Evolutionary conservation across 2,329 filamentous ascomycete species (phyloP).

Genomic region (Podosphaera xanthii): DNA sequence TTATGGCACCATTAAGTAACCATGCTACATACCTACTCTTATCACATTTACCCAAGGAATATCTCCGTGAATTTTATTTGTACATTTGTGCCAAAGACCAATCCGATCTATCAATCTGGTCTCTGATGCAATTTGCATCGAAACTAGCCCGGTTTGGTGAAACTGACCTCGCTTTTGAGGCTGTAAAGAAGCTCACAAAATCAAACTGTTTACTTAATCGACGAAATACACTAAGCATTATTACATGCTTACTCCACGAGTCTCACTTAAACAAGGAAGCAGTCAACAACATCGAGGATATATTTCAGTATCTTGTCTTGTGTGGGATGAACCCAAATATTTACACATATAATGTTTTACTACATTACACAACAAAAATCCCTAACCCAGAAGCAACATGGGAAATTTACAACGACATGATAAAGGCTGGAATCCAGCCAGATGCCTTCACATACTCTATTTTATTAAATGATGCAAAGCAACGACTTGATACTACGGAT

Average conservation of each 20-base stretch:
- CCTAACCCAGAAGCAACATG: conserved; percentile 38
- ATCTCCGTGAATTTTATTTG: conserved; percentile 8
- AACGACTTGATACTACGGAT: conserved; percentile 17
- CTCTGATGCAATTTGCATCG: conserved; percentile 12
- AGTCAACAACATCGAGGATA: conserved; percentile 25
- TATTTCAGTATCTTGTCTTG: conserved; percentile 32
- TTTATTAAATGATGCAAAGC: conserved; percentile 48
- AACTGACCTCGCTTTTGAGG: conserved; percentile 19
- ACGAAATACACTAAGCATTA: conserved; percentile 27
- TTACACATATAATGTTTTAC: conserved; percentile 39
- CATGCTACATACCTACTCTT: conserved; percentile 9
- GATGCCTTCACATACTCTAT: conserved; percentile 45
- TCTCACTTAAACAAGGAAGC: conserved; percentile 17
- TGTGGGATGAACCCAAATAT: conserved; percentile 40
- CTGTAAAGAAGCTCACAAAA: conserved; percentile 20
- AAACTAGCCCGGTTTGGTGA: conserved; percentile 19
- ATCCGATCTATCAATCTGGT: conserved; percentile 3
- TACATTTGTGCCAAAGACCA: conserved; percentile 4
- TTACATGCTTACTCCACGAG: conserved; percentile 32
- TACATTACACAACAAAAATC: conserved; percentile 48
- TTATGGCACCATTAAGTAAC: conserved; percentile 3
- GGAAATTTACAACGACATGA: conserved; percentile 40
- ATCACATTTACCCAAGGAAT: conserved; percentile 3
- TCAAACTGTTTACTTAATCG: conserved; percentile 23
- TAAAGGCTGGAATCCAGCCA: conserved; percentile 32